Percentiles rank a stretch among this genome's conserved stretches.
Evolutionary conservation across 768 basidiomycete genomes (phyloP).

Genomic region (Kondoa subrosea): DNA sequence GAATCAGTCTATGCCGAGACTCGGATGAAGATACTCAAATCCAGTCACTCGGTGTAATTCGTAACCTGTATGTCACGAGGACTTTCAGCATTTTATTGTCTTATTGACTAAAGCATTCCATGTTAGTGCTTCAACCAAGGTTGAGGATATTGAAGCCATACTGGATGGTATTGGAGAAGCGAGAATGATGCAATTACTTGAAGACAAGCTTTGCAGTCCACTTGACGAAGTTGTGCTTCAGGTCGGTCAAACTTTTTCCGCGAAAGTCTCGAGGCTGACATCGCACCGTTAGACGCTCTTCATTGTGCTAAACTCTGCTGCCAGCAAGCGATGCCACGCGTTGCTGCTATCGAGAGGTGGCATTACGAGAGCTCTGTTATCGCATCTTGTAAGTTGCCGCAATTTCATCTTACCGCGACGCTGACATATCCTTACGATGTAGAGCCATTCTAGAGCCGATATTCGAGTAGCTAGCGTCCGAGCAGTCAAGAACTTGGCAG

Average conservation of each 20-base stretch:
- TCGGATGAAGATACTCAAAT: constrained; percentile 9
- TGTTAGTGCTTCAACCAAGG: constrained; percentile 18
- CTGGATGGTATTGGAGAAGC: constrained; percentile 16
- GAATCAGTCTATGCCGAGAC: constrained; percentile 10
- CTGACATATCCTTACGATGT: neutral
- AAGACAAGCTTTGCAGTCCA: constrained; percentile 10
- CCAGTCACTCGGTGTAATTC: constrained; percentile 22
- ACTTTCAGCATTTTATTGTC: too few relatives aligned
- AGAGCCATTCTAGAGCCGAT: constrained; percentile 14
- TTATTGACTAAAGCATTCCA: too few relatives aligned
- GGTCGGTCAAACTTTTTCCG: constrained; percentile 2
- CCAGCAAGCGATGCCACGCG: constrained; percentile 15
- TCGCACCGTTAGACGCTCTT: constrained; percentile 16
- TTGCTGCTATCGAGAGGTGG: constrained; percentile 19
- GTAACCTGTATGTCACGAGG: too few relatives aligned
- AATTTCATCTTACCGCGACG: neutral
- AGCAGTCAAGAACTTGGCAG: constrained; percentile 23
- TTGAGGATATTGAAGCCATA: constrained; percentile 9
- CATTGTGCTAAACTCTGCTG: constrained; percentile 25
- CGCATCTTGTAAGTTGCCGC: constrained; percentile 20
- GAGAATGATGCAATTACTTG: constrained; percentile 10
- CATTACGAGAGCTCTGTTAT: constrained; percentile 14
- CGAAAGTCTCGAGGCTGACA: neutral
- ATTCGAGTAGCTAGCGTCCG: constrained; percentile 24
- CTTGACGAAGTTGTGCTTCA: constrained; percentile 13